Evolutionary conservation across 2,329 filamentous ascomycete genomes (phyloP).

Genomic region (Trichoderma sp.): DNA sequence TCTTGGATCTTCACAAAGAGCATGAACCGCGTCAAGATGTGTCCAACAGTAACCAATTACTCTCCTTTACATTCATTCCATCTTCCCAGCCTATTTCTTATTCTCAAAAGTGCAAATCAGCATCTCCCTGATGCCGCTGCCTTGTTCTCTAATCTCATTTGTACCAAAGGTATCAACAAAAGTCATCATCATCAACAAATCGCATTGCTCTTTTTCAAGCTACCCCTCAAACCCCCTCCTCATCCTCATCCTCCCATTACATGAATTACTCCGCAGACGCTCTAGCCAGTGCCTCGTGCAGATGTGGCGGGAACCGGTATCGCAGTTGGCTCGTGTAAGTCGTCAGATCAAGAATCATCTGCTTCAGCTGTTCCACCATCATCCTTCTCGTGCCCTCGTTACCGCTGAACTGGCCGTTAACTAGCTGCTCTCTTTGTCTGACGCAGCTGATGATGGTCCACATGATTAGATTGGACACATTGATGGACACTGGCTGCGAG

Average conservation of each 20-base stretch:
- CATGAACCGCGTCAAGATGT: neutral
- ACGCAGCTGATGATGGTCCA: slow-evolving; percentile 91
- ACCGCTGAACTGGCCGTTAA: slow-evolving; percentile 71
- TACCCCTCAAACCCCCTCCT: neutral
- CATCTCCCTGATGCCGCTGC: neutral
- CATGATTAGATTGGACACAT: slow-evolving; percentile 86
- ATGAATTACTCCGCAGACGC: slow-evolving; percentile 66
- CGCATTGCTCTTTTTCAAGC: neutral
- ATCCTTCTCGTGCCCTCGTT: slow-evolving; percentile 64
- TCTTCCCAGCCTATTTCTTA: neutral
- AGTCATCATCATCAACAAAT: neutral
- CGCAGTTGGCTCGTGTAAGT: slow-evolving; percentile 91
- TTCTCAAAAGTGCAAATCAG: neutral
- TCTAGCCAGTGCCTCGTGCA: slow-evolving; percentile 85
- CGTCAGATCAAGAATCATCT: slow-evolving; percentile 86
- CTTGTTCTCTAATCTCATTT: neutral
- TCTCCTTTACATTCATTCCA: neutral
- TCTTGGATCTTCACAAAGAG: neutral
- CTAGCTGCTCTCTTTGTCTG: slow-evolving; percentile 71
- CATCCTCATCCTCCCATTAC: neutral
- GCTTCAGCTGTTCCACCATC: slow-evolving; percentile 71
- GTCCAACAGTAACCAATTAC: neutral
- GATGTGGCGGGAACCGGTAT: slow-evolving; percentile 81
- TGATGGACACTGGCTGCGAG: slow-evolving; percentile 79
- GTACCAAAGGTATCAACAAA: slow-evolving; percentile 14